phyloP scores from a whole-genome alignment of 331 rosid species.

The Quercus lobata region DNA sequence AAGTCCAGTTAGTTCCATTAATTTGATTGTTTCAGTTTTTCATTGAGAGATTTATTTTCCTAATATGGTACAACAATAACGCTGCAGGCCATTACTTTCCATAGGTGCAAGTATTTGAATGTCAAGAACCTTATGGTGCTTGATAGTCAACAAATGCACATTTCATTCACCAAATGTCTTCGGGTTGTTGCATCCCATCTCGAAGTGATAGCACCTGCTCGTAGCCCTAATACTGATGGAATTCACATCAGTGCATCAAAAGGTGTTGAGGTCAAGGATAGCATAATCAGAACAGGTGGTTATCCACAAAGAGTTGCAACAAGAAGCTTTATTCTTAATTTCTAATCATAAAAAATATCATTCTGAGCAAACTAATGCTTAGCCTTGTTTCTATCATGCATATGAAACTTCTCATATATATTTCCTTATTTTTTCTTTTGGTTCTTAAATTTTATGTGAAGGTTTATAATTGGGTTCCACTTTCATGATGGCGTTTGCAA shows the following conservation, averaged over 20 bases:
- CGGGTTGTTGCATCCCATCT: constrained; percentile 62
- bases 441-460: not conserved
- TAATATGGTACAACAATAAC: constrained; percentile 23
- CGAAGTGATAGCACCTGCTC: constrained; percentile 60
- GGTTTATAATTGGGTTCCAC: not conserved
- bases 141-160: constrained; percentile 87
- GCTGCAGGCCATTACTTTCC: constrained; percentile 79
- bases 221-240: constrained; percentile 93
- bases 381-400: not conserved
- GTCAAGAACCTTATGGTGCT: constrained; percentile 49
- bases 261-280: constrained; percentile 47
- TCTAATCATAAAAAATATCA: not conserved
- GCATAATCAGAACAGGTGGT: constrained; percentile 70
- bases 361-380: not conserved
- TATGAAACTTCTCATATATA: not conserved
- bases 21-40: not conserved
- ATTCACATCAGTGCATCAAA: constrained; percentile 74
- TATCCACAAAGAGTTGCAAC: not conserved
- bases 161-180: constrained; percentile 66
- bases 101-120: constrained; percentile 72
- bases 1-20: constrained; percentile 14
- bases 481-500: not conserved
- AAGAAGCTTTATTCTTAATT: not conserved
- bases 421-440: not conserved
- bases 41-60: not conserved